Evolutionary conservation across 495 filamentous ascomycete species (phyloP).

Genomic region (Lepidopterella palustris): DNA sequence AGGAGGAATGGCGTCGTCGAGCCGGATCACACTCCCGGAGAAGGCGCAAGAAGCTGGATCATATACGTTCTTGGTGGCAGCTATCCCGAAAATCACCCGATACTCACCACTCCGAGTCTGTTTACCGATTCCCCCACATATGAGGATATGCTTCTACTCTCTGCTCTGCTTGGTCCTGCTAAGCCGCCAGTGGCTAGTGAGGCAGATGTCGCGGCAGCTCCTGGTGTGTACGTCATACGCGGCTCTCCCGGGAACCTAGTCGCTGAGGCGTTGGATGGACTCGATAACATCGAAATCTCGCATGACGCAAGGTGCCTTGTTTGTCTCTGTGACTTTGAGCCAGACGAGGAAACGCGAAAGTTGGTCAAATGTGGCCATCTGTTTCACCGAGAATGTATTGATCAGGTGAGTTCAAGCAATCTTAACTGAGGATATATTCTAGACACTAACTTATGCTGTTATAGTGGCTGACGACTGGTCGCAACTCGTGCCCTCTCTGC

Average conservation of each 20-base stretch:
- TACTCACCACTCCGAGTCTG: slow-evolving; percentile 66
- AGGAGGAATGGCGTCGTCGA: slow-evolving; percentile 63
- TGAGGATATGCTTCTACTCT: slow-evolving; percentile 72
- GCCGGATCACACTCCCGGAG: slow-evolving; percentile 49
- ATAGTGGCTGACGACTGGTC: slow-evolving; percentile 73
- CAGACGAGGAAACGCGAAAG: slow-evolving; percentile 55
- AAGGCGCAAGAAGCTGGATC: slow-evolving; percentile 58
- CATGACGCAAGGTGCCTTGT: slow-evolving; percentile 62
- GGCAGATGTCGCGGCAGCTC: slow-evolving; percentile 59
- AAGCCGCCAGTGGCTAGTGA: slow-evolving; percentile 67
- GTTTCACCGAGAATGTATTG: slow-evolving; percentile 70
- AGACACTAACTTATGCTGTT: slow-evolving; percentile 16
- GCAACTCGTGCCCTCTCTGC: slow-evolving; percentile 72
- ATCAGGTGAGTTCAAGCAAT: slow-evolving; percentile 51
- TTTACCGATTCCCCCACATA: slow-evolving; percentile 76
- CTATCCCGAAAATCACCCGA: slow-evolving; percentile 69
- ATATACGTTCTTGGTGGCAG: slow-evolving; percentile 76
- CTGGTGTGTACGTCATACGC: slow-evolving; percentile 41
- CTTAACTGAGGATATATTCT: neutral
- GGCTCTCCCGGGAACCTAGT: slow-evolving; percentile 32
- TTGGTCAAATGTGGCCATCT: slow-evolving; percentile 63
- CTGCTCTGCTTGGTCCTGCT: slow-evolving; percentile 63
- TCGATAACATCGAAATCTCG: slow-evolving; percentile 44
- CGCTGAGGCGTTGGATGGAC: slow-evolving; percentile 46
- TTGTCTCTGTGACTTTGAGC: slow-evolving; percentile 66